phyloP scores from a whole-genome alignment of 1,139 yeast species.

The Saccharomyces hybrid region DNA sequence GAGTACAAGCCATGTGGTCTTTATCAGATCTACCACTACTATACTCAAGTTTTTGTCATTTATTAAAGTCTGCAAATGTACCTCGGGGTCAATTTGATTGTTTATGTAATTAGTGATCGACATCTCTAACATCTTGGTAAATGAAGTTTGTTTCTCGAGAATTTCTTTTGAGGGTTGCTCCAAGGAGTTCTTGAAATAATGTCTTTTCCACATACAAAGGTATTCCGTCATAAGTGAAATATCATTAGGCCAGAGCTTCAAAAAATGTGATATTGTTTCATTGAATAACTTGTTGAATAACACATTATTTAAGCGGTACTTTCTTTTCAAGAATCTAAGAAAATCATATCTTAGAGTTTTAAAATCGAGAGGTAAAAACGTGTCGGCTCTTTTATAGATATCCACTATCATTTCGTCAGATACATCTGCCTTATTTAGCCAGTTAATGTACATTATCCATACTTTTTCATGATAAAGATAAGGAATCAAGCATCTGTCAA shows the following conservation, averaged over 20 bases:
- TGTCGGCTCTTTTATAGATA: slow-evolving; percentile 17
- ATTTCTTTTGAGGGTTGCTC: slow-evolving; percentile 19
- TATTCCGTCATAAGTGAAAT: slow-evolving; percentile 15
- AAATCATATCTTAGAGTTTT: slow-evolving; percentile 15
- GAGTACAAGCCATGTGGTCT: slow-evolving; percentile 33
- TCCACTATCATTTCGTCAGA: slow-evolving; percentile 8
- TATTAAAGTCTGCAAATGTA: slow-evolving; percentile 25
- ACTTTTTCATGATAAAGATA: slow-evolving; percentile 42
- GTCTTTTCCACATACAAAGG: slow-evolving; percentile 19
- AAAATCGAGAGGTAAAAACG: slow-evolving; percentile 14
- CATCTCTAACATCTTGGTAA: slow-evolving; percentile 21
- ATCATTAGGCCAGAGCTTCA: slow-evolving; percentile 18
- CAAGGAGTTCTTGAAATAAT: slow-evolving; percentile 16
- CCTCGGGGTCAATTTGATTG: slow-evolving; percentile 11
- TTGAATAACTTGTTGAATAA: slow-evolving; percentile 11
- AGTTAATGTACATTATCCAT: slow-evolving; percentile 56
- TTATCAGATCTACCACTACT: slow-evolving; percentile 36
- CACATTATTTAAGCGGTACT: slow-evolving; percentile 11
- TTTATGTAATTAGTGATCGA: slow-evolving; percentile 22
- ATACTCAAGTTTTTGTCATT: slow-evolving; percentile 34
- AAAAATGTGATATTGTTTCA: slow-evolving; percentile 10
- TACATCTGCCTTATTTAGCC: slow-evolving; percentile 25
- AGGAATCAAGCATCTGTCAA: slow-evolving; percentile 57
- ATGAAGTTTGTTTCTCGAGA: slow-evolving; percentile 19
- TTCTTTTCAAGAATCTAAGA: slow-evolving; percentile 14